A percentile compares a stretch with the other conserved stretches of the same genome.
phyloP scores from a whole-genome alignment of 371 early-diverging fungal species.

The Circinella umbellata region DNA sequence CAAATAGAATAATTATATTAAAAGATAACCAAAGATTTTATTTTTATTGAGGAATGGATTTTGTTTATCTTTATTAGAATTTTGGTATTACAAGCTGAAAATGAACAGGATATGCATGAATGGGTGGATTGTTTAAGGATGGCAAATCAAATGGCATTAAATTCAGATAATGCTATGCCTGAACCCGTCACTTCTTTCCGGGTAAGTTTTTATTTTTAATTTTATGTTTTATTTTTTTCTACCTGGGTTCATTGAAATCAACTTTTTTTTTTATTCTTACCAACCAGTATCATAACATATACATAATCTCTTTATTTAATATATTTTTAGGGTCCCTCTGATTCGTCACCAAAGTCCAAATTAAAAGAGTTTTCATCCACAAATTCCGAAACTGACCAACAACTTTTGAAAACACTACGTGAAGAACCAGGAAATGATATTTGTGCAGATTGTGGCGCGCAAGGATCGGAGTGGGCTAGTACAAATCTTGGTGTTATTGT shows the following conservation, averaged over 20 bases:
- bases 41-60: not conserved
- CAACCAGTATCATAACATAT: no score
- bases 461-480: constrained; percentile 91
- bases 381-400: constrained; percentile 17
- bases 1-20: not conserved
- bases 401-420: constrained; percentile 35
- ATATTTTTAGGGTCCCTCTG: constrained; percentile 8
- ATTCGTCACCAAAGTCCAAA: constrained; percentile 10
- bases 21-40: not conserved
- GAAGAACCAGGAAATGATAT: constrained; percentile 65
- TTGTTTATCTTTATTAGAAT: constrained; percentile 35
- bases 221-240: no score
- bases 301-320: not conserved
- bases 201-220: constrained; percentile 3
- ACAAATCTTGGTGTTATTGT: constrained; percentile 91
- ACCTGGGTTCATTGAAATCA: no score
- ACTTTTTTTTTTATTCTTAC: no score
- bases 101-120: constrained; percentile 71
- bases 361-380: constrained; percentile 13
- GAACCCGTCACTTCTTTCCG: constrained; percentile 24
- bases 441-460: constrained; percentile 83
- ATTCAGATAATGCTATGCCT: constrained; percentile 49
- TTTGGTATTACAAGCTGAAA: constrained; percentile 85
- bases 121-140: constrained; percentile 81
- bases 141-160: constrained; percentile 72